Evolutionary conservation across 345 rosid species (phyloP).

Genomic region (Boechera stricta): DNA sequence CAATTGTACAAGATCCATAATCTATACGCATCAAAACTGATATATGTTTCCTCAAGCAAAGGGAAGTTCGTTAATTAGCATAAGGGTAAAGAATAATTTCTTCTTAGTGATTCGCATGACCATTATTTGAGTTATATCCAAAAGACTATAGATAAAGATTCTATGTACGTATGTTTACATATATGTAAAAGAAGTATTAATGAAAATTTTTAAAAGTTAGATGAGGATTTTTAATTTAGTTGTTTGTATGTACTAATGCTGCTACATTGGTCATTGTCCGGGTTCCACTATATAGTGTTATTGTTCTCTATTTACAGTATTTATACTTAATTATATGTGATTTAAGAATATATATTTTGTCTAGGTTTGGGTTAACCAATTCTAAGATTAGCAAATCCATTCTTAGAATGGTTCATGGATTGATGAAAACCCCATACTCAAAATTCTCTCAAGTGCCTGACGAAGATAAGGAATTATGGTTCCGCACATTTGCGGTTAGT

Average conservation of each 20-base stretch:
- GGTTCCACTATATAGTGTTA: neutral
- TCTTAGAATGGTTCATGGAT: too few species aligned
- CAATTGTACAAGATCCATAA: neutral
- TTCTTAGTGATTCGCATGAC: slow-evolving; percentile 15
- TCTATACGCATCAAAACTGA: slow-evolving; percentile 14
- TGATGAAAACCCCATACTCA: too few species aligned
- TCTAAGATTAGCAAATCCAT: too few species aligned
- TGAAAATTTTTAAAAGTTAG: neutral
- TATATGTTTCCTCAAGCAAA: slow-evolving; percentile 38
- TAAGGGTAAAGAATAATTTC: slow-evolving; percentile 41
- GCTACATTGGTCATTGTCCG: neutral
- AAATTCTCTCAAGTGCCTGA: too few species aligned
- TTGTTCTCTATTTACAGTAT: too few species aligned
- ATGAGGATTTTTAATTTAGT: neutral
- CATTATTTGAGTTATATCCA: slow-evolving; percentile 10
- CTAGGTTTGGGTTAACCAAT: too few species aligned
- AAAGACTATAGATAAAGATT: neutral
- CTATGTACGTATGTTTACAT: neutral
- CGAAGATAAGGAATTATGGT: too few species aligned
- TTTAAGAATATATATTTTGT: too few species aligned
- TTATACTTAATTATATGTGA: too few species aligned
- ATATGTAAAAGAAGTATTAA: neutral
- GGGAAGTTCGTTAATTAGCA: slow-evolving; percentile 38
- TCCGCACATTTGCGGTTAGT: too few species aligned
- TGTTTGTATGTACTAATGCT: neutral